These are phyloP conservation scores for Astrothelium macrocarpum DNA, from an alignment of 495 filamentous ascomycete genomes.

Conservation along the genomic window DNA sequence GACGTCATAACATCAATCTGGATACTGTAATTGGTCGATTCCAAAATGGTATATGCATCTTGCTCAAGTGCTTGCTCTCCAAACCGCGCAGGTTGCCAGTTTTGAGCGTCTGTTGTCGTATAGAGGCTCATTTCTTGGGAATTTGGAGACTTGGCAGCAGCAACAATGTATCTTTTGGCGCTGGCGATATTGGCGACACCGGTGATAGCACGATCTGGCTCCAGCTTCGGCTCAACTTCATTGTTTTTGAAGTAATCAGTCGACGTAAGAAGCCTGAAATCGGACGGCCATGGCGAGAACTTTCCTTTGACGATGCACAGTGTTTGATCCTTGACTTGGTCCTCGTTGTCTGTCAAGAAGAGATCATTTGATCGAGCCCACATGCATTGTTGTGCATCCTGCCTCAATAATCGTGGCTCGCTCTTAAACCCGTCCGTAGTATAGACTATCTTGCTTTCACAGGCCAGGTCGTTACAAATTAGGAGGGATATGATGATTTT, in stretches of 20 bases:
- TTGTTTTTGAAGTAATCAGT: slow-evolving; percentile 39
- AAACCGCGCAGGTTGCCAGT: slow-evolving; percentile 91
- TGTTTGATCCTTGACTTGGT: slow-evolving; percentile 52
- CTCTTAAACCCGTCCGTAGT: slow-evolving; percentile 75
- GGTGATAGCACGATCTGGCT: slow-evolving; percentile 56
- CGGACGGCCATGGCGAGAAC: slow-evolving; percentile 49
- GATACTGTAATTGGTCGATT: slow-evolving; percentile 94
- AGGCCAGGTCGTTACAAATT: slow-evolving; percentile 46
- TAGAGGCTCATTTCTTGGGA: slow-evolving; percentile 87
- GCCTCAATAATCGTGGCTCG: slow-evolving; percentile 48
- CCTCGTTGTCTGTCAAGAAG: slow-evolving; percentile 56
- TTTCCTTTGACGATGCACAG: slow-evolving; percentile 70
- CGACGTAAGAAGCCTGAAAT: slow-evolving; percentile 67
- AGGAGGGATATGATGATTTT: slow-evolving; percentile 74
- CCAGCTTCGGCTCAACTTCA: slow-evolving; percentile 60
- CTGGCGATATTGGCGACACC: slow-evolving; percentile 68
- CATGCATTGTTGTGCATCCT: slow-evolving; percentile 59
- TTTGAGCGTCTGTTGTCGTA: slow-evolving; percentile 64
- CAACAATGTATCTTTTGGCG: slow-evolving; percentile 78
- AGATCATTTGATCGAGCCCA: slow-evolving; percentile 69
- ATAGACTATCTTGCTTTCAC: slow-evolving; percentile 51
- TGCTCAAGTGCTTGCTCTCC: slow-evolving; percentile 68
- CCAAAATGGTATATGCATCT: slow-evolving; percentile 84
- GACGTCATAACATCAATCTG: slow-evolving; percentile 85
- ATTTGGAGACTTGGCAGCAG: slow-evolving; percentile 63